Conservation (phyloP, 352 stramenopile species). For the Phytophthora tubulina region DNA sequence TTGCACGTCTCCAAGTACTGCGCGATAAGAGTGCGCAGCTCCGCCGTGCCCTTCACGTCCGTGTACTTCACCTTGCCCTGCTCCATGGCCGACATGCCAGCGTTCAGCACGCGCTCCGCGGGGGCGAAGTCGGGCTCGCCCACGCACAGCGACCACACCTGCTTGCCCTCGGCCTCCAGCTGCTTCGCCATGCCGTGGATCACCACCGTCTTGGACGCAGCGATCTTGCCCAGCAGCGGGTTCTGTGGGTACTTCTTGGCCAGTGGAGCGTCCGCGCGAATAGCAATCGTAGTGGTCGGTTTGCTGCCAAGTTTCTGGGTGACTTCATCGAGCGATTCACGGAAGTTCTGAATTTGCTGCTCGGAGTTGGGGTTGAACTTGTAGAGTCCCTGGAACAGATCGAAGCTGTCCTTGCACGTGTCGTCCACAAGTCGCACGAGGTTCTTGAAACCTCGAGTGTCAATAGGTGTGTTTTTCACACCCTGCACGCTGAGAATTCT, state of each 20-base stretch:
- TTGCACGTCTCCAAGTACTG: constrained; percentile 93
- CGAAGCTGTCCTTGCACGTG: constrained; percentile 97
- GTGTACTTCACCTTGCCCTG: constrained; percentile 95
- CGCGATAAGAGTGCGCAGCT: constrained; percentile 91
- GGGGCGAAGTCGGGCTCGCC: constrained; percentile 95
- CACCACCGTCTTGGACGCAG: constrained; percentile 93
- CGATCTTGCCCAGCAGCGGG: constrained; percentile 87
- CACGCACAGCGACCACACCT: constrained; percentile 94
- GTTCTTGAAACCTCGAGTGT: constrained; percentile 97
- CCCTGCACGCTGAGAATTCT: constrained; percentile 94
- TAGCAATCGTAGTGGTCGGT: neutral
- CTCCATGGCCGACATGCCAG: constrained; percentile 75
- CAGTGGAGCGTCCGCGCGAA: constrained; percentile 33
- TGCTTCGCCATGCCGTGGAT: constrained; percentile 97
- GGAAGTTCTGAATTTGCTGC: constrained; percentile 83
- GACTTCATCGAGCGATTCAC: constrained; percentile 68
- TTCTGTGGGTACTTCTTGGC: constrained; percentile 74
- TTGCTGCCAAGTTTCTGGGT: constrained; percentile 50
- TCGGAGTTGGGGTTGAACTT: constrained; percentile 96
- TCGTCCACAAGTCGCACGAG: constrained; percentile 97
- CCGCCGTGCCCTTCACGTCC: constrained; percentile 92
- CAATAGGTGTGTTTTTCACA: constrained; percentile 92
- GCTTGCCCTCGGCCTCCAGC: constrained; percentile 93
- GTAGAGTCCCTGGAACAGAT: constrained; percentile 98
- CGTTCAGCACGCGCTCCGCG: constrained; percentile 90